Percentiles rank a stretch among this genome's conserved stretches.
Conservation (phyloP, 306 rosid species). For the Trifolium pratense region DNA sequence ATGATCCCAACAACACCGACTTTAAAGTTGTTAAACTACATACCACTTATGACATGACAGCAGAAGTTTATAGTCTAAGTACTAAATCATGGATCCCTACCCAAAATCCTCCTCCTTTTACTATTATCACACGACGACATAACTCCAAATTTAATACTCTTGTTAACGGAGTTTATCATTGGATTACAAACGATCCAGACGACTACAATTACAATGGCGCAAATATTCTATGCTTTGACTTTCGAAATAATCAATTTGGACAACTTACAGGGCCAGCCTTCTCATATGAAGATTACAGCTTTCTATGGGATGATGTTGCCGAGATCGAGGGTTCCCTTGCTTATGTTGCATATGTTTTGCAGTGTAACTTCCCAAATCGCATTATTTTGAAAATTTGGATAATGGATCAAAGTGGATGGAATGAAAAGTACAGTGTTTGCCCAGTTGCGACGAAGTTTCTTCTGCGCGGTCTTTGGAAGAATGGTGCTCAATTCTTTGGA, state of each 20-base stretch:
- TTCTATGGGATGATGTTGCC: not conserved
- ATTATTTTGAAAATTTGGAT: not conserved
- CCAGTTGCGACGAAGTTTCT: too few species aligned
- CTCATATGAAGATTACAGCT: not conserved
- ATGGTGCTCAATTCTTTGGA: not conserved
- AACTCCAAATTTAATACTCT: not conserved
- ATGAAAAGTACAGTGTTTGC: not conserved
- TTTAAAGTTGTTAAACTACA: not conserved
- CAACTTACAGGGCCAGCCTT: not conserved
- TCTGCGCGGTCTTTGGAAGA: not conserved
- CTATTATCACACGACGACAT: not conserved
- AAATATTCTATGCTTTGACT: not conserved
- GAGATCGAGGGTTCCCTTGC: not conserved
- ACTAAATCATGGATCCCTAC: not conserved
- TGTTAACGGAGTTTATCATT: not conserved
- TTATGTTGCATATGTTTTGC: not conserved
- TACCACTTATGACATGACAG: too few species aligned
- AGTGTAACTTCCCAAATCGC: accelerated
- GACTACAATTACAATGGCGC: not conserved
- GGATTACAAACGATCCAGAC: not conserved
- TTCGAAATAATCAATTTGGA: not conserved
- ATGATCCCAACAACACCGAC: not conserved
- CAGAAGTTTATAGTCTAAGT: not conserved
- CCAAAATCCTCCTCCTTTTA: not conserved
- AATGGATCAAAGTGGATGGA: not conserved